These are phyloP conservation scores for Posidonia australis DNA, from an alignment of 106 monocot genomes.

Conservation along the genomic window DNA sequence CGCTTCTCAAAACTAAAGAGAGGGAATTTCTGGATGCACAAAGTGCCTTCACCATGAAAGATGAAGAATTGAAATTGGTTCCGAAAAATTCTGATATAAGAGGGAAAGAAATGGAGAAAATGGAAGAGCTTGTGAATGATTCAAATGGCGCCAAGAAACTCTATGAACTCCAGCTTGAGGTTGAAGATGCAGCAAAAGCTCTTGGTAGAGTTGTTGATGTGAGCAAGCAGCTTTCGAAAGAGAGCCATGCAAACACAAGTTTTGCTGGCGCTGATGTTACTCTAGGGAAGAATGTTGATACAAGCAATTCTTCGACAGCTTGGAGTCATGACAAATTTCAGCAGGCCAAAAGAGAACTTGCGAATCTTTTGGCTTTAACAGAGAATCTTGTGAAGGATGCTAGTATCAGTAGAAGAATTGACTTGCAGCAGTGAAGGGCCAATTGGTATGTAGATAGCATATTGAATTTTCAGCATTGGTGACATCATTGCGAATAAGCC, in stretches of 20 bases:
- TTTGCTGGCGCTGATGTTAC: background rate
- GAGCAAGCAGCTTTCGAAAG: slow-evolving; percentile 18
- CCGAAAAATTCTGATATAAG: slow-evolving; percentile 4
- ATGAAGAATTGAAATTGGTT: slow-evolving; percentile 29
- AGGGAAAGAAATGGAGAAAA: slow-evolving; percentile 21
- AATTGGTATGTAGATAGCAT: too few relatives aligned
- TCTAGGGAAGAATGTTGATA: background rate
- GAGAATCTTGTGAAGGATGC: slow-evolving; percentile 8
- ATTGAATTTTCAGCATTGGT: too few relatives aligned
- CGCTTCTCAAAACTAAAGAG: slow-evolving; percentile 23
- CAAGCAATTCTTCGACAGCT: background rate
- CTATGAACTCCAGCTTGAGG: slow-evolving; percentile 24
- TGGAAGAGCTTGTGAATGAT: slow-evolving; percentile 20
- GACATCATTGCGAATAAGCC: too few relatives aligned
- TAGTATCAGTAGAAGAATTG: background rate
- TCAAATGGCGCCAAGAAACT: slow-evolving; percentile 11
- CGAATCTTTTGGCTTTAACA: slow-evolving; percentile 12
- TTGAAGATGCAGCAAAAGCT: slow-evolving; percentile 13
- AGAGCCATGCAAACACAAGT: background rate
- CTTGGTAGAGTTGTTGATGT: slow-evolving; percentile 20
- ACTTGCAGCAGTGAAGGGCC: too few relatives aligned
- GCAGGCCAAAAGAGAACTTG: slow-evolving; percentile 12
- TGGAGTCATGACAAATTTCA: background rate
- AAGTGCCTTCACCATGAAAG: too few relatives aligned
- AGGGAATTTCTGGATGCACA: too few relatives aligned